phyloP scores from a whole-genome alignment of 495 filamentous ascomycete species.

The Penicillium tannophilum region DNA sequence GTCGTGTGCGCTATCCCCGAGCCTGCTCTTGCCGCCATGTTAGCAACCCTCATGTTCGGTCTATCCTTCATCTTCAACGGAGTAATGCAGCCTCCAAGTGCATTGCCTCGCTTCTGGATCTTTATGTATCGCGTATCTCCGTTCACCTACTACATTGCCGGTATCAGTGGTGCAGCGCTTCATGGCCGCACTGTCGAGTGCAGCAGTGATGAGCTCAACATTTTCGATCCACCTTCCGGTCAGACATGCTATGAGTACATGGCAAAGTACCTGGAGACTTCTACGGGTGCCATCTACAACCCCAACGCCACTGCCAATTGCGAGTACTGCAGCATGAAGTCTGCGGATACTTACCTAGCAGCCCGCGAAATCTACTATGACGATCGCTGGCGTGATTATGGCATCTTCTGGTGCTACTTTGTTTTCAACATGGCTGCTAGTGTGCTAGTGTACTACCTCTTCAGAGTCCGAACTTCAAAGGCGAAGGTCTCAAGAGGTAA shows the following conservation, averaged over 20 bases:
- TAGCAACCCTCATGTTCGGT: slow-evolving; percentile 58
- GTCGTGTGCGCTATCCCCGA: slow-evolving; percentile 54
- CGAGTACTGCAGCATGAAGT: slow-evolving; percentile 56
- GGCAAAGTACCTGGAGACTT: slow-evolving; percentile 40
- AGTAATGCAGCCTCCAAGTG: slow-evolving; percentile 61
- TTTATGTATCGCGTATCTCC: slow-evolving; percentile 75
- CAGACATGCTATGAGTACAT: slow-evolving; percentile 61
- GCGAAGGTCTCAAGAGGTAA: slow-evolving; percentile 10
- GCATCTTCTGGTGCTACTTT: slow-evolving; percentile 62
- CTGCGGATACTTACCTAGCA: slow-evolving; percentile 63
- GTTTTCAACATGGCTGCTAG: slow-evolving; percentile 67
- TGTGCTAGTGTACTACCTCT: slow-evolving; percentile 68
- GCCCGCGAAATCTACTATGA: slow-evolving; percentile 47
- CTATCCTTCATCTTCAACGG: slow-evolving; percentile 56
- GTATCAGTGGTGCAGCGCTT: slow-evolving; percentile 56
- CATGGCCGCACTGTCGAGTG: slow-evolving; percentile 58
- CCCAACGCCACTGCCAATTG: slow-evolving; percentile 53
- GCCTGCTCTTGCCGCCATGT: slow-evolving; percentile 54
- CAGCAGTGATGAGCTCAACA: slow-evolving; percentile 52
- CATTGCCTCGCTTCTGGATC: slow-evolving; percentile 69
- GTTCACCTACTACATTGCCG: slow-evolving; percentile 64
- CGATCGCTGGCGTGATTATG: slow-evolving; percentile 70
- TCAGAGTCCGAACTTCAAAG: slow-evolving; percentile 49
- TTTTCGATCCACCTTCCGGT: slow-evolving; percentile 52
- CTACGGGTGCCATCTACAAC: slow-evolving; percentile 56